phyloP scores from a whole-genome alignment of 176 grass and related monocot genomes.

The Carex cristatella region DNA sequence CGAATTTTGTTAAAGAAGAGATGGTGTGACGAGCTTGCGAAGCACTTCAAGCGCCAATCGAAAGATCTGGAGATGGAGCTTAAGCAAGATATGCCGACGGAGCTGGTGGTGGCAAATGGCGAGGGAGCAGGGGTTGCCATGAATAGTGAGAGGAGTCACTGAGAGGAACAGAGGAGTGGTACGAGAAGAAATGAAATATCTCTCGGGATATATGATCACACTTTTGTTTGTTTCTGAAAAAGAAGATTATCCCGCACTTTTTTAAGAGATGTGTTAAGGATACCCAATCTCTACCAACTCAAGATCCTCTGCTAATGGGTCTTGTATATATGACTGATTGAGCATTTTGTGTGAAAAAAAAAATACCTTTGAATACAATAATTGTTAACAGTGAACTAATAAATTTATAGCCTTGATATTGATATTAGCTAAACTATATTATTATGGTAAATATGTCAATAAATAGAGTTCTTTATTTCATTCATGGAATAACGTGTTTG shows the following conservation, averaged over 20 bases:
- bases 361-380: too few species aligned
- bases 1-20: conserved; percentile 3
- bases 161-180: conserved; percentile 3
- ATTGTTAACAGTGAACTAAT: too few species aligned
- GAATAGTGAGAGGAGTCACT: conserved; percentile 15
- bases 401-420: too few species aligned
- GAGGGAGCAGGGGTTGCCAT: conserved; percentile 48
- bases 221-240: conserved; percentile 7
- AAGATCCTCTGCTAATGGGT: too few species aligned
- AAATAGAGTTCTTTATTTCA: too few species aligned
- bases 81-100: conserved; percentile 24
- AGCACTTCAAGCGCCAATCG: background rate
- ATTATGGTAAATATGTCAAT: too few species aligned
- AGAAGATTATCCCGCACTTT: background rate
- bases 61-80: conserved; percentile 28
- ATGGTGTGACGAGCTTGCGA: background rate
- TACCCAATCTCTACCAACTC: background rate
- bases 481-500: too few species aligned
- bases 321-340: too few species aligned
- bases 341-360: too few species aligned
- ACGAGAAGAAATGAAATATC: conserved; percentile 20
- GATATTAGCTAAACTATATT: too few species aligned
- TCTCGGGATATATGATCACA: background rate
- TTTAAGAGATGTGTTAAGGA: background rate
- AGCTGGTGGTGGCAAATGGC: conserved; percentile 33